Base-by-base conservation (phyloP, 148 eudicot species). In the Pharnaceum exiguum region DNA sequence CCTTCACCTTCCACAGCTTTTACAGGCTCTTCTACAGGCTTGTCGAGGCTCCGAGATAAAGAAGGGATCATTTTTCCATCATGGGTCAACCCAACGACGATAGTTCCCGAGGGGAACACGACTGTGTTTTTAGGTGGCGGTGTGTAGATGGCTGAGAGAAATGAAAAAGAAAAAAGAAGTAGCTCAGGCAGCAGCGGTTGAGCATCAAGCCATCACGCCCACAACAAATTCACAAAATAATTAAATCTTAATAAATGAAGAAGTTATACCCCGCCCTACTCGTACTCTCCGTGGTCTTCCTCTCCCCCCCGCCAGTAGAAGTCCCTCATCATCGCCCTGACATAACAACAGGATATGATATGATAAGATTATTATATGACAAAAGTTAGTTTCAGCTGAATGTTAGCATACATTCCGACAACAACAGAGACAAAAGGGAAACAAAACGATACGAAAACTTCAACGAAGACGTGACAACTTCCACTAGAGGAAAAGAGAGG, bases 51-150 rank as follows among this genome's bases (percentile, higher is more conserved):
- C 60, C 44, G 60, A 46, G 57, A 32, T 45, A 39, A 45, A 49
- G 74, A 64, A 26, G 18, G 22, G 45, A 53, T 68, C 55, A 53
- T 57, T 53, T 42, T 47, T 45, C 54, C 69, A 54, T 70, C 45
- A 76, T 75, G 72, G 21, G 76, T 65, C 65, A 77, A 62, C 36
- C 77, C 76, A 18, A 79, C 37, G 35, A 77, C 67, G 27, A 79
- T 65, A 71, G 75, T 63, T 43, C 37, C 48, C 51, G 12, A 15
- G 23, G 63, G 57, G 32, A 13, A 33, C 21, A 50, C 16, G 40
- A 11, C 51, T 7, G 52, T 48, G 11, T 47, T 52, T 51, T 48
- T 48, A 28, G 32, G 51, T 33, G 51, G 48, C 37, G 52, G 62
- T 69, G 70, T 31, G 10, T 60, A 71, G 38, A 57, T 68, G 38